Evolutionary conservation across 345 rosid genomes (phyloP).

Genomic region (Arabidopsis thaliana): TAIR10.1 NC_003071.7:504501-505000

Average conservation of each 20-base stretch:
- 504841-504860: slow-evolving; percentile 68
- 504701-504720: background rate
- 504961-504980: slow-evolving; percentile 58
- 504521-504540: slow-evolving; percentile 25
- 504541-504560: background rate
- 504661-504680: background rate
- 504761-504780: slow-evolving; percentile 9
- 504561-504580: background rate
- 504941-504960: slow-evolving; percentile 43
- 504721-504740: background rate
- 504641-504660: slow-evolving; percentile 11
- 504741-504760: slow-evolving; percentile 5
- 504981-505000: slow-evolving; percentile 45
- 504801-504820: slow-evolving; percentile 63
- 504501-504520: slow-evolving; percentile 9
- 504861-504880: slow-evolving; percentile 77
- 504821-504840: slow-evolving; percentile 72
- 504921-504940: background rate
- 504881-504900: slow-evolving; percentile 43
- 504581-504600: slow-evolving; percentile 2
- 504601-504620: background rate
- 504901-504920: slow-evolving; percentile 26
- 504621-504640: slow-evolving; percentile 21
- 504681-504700: slow-evolving; percentile 11
- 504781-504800: slow-evolving; percentile 46